Conservation (phyloP, 768 basidiomycete genomes). For the Chiua virens region DNA sequence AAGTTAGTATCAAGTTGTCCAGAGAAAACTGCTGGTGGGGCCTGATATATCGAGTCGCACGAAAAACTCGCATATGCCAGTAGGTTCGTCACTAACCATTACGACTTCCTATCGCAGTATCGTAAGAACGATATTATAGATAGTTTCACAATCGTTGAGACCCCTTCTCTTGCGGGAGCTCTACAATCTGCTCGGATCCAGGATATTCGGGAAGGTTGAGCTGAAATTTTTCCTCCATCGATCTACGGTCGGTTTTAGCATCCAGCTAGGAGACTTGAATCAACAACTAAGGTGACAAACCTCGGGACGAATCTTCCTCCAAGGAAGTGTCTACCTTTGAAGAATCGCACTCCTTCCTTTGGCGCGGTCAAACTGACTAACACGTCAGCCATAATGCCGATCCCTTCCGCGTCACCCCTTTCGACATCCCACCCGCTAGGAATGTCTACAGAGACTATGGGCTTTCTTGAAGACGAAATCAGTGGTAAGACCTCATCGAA, state of each 20-base stretch:
- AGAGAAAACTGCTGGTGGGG: no score
- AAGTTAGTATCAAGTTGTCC: no score
- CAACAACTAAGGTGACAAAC: conserved; percentile 46
- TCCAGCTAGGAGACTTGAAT: background rate
- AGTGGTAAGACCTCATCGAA: conserved; percentile 77
- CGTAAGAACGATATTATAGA: no score
- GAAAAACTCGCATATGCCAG: no score
- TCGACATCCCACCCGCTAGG: conserved; percentile 98
- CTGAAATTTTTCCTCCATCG: conserved; percentile 68
- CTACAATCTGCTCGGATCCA: conserved; percentile 81
- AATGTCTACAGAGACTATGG: conserved; percentile 94
- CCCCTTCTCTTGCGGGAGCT: conserved; percentile 42
- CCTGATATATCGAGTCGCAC: no score
- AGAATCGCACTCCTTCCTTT: conserved; percentile 79
- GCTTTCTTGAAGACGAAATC: conserved; percentile 60
- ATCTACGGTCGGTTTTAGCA: conserved; percentile 40
- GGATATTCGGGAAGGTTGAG: conserved; percentile 84
- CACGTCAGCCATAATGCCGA: conserved; percentile 70
- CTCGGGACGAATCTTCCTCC: conserved; percentile 92
- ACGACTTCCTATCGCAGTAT: no score
- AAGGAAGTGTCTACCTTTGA: conserved; percentile 84
- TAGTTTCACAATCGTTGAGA: background rate
- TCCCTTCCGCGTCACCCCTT: conserved; percentile 54
- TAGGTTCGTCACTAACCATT: no score
- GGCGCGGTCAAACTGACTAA: conserved; percentile 93